A percentile compares a stretch with the other conserved stretches of the same genome.
These are phyloP conservation scores for Piromyces finnis DNA, from an alignment of 192 early-diverging fungal genomes.

Conservation along the genomic window DNA sequence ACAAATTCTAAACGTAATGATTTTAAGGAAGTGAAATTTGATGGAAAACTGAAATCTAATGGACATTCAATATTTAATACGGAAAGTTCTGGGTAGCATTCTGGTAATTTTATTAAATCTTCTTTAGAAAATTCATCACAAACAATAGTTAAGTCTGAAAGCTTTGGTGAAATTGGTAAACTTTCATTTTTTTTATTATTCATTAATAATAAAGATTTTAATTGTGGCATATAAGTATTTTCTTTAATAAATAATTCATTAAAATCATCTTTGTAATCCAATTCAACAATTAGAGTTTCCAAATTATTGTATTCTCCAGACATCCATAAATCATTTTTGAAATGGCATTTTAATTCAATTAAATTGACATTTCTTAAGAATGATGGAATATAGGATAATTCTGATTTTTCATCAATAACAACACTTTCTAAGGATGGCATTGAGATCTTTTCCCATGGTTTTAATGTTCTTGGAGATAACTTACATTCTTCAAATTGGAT, in stretches of 20 bases:
- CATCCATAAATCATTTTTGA: no score
- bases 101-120: not conserved
- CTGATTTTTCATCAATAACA: no score
- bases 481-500: no score
- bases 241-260: not conserved
- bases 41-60: not conserved
- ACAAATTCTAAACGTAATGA: not conserved
- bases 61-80: not conserved
- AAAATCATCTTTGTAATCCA: not conserved
- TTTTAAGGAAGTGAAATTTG: not conserved
- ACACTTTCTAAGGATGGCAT: no score
- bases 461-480: no score
- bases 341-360: no score
- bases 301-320: no score
- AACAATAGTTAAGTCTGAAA: not conserved
- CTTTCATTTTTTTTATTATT: not conserved
- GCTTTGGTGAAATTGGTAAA: not conserved
- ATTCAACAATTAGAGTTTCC: no score
- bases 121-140: not conserved
- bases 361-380: no score
- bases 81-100: not conserved
- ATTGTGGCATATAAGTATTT: not conserved
- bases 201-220: not conserved
- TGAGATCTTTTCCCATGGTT: no score
- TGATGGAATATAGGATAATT: no score